Evolutionary conservation across 176 grass and related monocot species (phyloP), one percentile per base, ranked within the genome.

Genomic region (Canna indica): DNA sequence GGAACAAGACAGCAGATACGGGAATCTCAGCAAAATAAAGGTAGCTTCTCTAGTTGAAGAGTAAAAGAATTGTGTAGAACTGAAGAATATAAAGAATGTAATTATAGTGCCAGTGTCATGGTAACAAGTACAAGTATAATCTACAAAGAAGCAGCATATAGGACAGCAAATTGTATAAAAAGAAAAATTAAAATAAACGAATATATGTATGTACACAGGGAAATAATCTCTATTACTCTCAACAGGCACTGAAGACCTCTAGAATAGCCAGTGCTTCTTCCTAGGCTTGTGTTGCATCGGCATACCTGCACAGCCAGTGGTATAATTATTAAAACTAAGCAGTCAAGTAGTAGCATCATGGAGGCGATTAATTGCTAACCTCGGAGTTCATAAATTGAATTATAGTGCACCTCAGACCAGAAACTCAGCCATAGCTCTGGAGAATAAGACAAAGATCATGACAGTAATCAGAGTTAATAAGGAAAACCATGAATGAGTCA

Each of bases 351-450:
- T 54, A 80, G 39, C 24, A 17, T 24, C 45, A 14, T 22, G 20
- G 35, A 70, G 41, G 20, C 14, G 47, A 54, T 29, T 32, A 45
- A 69, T 35, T 73, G 52, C 83, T 82, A 0, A 99, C 94, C 94
- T 85, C 69, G 82, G 53, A 87, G 86, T 83, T 99, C 90, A 54
- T 99, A 90, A 18, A 99, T 35, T 30, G 94, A 99, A 76, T 99
- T 99, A 53, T 99, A 99, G 84, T 99, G 94, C 83, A 93, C 83
- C 90, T 93, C 89, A 0, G 86, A 99, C 94, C 94, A 99, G 79
- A 99, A 99, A 81, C 94, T 99, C 64, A 99, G 67, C 94, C 94
- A 99, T 67, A 93, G 72, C 78, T 90, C 94, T 99, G 82, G 35
- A 67, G 17, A 67, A 24, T 29, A 67, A 39, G 64, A 41, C 59